phyloP scores from a whole-genome alignment of 148 eudicot species.

The Heliamphora exappendiculata region DNA sequence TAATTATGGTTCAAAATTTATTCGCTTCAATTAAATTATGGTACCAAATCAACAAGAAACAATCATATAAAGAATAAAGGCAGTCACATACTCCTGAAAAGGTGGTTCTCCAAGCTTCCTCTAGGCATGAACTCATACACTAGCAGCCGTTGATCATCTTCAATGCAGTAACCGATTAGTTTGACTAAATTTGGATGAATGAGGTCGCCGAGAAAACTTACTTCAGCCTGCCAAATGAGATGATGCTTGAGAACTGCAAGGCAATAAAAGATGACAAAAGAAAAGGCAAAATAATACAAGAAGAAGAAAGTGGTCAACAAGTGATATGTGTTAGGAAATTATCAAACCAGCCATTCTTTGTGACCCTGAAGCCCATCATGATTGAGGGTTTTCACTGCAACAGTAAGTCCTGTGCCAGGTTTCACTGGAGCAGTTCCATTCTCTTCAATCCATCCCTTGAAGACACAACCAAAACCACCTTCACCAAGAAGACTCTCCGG shows the following conservation, averaged over 20 bases:
- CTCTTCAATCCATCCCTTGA: conserved; percentile 75
- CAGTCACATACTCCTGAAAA: conserved; percentile 54
- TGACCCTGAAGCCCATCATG: conserved; percentile 82
- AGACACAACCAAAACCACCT: conserved; percentile 72
- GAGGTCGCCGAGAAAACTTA: conserved; percentile 60
- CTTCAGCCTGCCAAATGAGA: conserved; percentile 56
- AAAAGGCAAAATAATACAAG: background rate
- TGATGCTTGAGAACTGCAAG: background rate
- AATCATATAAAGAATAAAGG: conserved; percentile 6
- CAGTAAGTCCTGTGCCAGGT: conserved; percentile 72
- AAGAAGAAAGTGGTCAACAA: background rate
- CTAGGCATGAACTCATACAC: conserved; percentile 76
- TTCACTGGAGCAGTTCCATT: conserved; percentile 70
- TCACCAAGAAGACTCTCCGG: conserved; percentile 74
- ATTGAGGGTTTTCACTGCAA: conserved; percentile 65
- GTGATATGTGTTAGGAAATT: conserved; percentile 9
- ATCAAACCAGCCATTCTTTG: conserved; percentile 73
- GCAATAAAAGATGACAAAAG: background rate
- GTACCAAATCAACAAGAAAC: background rate
- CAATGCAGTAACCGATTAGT: conserved; percentile 66
- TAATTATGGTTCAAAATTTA: background rate
- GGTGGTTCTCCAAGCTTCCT: conserved; percentile 76
- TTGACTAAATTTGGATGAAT: conserved; percentile 59
- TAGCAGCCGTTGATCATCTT: conserved; percentile 67
- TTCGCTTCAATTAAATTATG: background rate